Evolutionary conservation across 768 basidiomycete genomes (phyloP).

Genomic region (Filobasidium floriforme): DNA sequence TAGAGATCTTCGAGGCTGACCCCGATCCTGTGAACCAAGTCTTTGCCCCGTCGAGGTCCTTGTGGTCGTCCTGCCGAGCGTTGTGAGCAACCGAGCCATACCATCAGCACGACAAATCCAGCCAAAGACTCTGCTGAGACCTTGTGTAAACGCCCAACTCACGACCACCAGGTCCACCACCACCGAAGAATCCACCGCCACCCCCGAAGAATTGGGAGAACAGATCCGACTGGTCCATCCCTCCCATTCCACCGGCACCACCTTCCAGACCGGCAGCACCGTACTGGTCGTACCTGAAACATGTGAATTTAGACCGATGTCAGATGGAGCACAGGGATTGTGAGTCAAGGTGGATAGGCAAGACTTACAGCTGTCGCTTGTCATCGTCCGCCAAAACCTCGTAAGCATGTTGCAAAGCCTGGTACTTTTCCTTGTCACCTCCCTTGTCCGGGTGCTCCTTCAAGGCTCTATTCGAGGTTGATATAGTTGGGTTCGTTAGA

Average conservation of each 20-base stretch:
- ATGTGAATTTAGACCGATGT: no score
- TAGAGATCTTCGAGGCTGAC: constrained; percentile 80
- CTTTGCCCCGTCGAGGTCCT: constrained; percentile 88
- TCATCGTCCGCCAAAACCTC: constrained; percentile 18
- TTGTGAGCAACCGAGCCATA: constrained; percentile 8
- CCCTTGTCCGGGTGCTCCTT: constrained; percentile 97
- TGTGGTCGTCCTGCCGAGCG: constrained; percentile 44
- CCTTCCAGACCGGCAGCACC: constrained; percentile 92
- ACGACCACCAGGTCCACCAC: constrained; percentile 24
- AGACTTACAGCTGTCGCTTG: constrained; percentile 65
- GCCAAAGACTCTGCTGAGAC: constrained; percentile 29
- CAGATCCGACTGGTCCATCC: constrained; percentile 49
- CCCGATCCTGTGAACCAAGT: constrained; percentile 92
- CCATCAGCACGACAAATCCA: constrained; percentile 28
- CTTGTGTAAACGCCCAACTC: background rate
- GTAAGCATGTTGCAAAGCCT: constrained; percentile 81
- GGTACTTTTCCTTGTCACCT: constrained; percentile 62
- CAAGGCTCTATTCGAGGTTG: constrained; percentile 52
- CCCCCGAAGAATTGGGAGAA: constrained; percentile 38
- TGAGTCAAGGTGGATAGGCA: background rate
- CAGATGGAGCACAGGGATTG: no score
- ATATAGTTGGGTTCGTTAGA: constrained; percentile 57
- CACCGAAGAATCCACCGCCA: constrained; percentile 34
- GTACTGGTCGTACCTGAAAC: constrained; percentile 72
- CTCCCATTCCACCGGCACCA: constrained; percentile 37